phyloP scores from a whole-genome alignment of 164 flowering plant genomes.

The Aristolochia contorta region DNA sequence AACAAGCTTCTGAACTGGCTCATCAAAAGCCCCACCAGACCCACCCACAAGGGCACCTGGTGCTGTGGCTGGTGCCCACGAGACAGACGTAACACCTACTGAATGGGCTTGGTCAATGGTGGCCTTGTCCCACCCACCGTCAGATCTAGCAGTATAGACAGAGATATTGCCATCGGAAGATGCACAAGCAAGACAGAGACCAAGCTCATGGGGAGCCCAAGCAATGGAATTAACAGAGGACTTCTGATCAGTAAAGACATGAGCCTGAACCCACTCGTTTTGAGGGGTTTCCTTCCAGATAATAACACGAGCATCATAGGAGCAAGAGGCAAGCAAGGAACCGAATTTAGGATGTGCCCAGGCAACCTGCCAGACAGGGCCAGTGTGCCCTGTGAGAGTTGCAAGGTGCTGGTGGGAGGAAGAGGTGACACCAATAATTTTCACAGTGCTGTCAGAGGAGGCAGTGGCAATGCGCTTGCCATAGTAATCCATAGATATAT shows the following conservation, averaged over 20 bases:
- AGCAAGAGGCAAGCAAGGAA: constrained; percentile 38
- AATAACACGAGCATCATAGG: constrained; percentile 35
- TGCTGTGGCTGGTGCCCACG: constrained; percentile 40
- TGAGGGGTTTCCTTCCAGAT: constrained; percentile 34
- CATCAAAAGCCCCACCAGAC: constrained; percentile 21
- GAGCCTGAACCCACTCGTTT: constrained; percentile 33
- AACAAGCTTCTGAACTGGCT: constrained; percentile 33
- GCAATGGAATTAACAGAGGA: constrained; percentile 38
- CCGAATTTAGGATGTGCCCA: constrained; percentile 54
- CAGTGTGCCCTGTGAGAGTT: constrained; percentile 33
- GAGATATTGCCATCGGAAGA: constrained; percentile 44
- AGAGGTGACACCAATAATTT: constrained; percentile 32
- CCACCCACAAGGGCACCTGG: constrained; percentile 22
- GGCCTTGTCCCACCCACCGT: constrained; percentile 37
- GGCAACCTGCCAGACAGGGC: constrained; percentile 44
- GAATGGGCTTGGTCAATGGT: constrained; percentile 42
- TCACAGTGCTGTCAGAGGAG: constrained; percentile 34
- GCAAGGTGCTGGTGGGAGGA: constrained; percentile 31
- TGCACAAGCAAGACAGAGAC: constrained; percentile 38
- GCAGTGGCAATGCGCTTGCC: constrained; percentile 49
- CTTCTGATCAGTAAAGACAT: constrained; percentile 33
- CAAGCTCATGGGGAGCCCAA: constrained; percentile 47
- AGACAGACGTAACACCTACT: constrained; percentile 41
- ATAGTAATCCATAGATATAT: constrained; percentile 43
- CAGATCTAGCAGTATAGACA: constrained; percentile 26